Percentiles rank a stretch among this genome's conserved stretches.
phyloP scores from a whole-genome alignment of 768 basidiomycete species.

The Scleroderma bovista region DNA sequence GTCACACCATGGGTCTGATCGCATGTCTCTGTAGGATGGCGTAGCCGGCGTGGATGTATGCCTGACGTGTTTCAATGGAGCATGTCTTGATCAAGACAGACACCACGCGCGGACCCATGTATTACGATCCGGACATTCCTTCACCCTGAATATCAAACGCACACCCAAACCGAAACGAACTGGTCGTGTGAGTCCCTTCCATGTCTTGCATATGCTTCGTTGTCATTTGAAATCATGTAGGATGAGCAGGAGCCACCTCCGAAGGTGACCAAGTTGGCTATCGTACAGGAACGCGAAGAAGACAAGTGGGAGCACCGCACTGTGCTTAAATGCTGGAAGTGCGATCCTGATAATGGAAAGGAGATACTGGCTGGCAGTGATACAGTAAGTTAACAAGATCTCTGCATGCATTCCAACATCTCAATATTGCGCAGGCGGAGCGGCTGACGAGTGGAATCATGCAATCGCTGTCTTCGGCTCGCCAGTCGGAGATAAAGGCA shows the following conservation, averaged over 20 bases:
- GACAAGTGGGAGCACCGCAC: slow-evolving; percentile 77
- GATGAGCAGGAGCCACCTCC: slow-evolving; percentile 79
- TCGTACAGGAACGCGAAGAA: slow-evolving; percentile 79
- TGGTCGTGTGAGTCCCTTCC: slow-evolving; percentile 51
- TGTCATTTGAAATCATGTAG: slow-evolving; percentile 22
- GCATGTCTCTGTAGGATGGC: slow-evolving; percentile 46
- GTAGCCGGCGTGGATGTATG: slow-evolving; percentile 84
- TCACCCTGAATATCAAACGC: slow-evolving; percentile 79
- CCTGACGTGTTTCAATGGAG: slow-evolving; percentile 91
- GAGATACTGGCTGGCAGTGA: slow-evolving; percentile 36
- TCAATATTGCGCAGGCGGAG: slow-evolving; percentile 37
- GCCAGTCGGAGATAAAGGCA: slow-evolving; percentile 91
- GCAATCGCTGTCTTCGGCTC: slow-evolving; percentile 79
- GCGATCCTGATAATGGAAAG: slow-evolving; percentile 46
- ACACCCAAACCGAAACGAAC: slow-evolving; percentile 51
- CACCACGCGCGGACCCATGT: slow-evolving; percentile 74
- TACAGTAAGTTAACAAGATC: slow-evolving; percentile 22
- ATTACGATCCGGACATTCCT: slow-evolving; percentile 64
- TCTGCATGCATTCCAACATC: not conserved
- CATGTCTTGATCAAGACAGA: slow-evolving; percentile 57
- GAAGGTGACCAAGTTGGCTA: slow-evolving; percentile 87
- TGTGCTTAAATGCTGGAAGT: slow-evolving; percentile 70
- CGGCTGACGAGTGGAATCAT: slow-evolving; percentile 63
- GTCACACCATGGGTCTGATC: not conserved
- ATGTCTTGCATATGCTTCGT: no score